A percentile compares a stretch with the other conserved stretches of the same genome.
phyloP scores from a whole-genome alignment of 2,329 filamentous ascomycete genomes.

The Cercospora sesami region DNA sequence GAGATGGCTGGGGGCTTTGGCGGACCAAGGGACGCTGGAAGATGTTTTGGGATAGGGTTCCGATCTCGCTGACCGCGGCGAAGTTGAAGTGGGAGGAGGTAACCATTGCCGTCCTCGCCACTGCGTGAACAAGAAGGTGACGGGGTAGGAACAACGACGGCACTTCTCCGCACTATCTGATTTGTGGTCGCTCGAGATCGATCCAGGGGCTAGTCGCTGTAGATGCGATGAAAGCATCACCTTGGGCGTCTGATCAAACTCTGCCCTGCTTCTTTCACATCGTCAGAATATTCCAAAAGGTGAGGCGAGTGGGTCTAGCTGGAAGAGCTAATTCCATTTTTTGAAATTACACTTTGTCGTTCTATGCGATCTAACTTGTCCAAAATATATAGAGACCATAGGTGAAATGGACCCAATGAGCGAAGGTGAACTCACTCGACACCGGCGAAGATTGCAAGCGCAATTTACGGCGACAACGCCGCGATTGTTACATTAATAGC shows the following conservation, averaged over 20 bases:
- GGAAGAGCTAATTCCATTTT: neutral
- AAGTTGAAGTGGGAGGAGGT: neutral
- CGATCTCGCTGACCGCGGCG: neutral
- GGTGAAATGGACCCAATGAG: neutral
- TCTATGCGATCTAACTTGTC: neutral
- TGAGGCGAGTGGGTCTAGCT: neutral
- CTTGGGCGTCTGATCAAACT: neutral
- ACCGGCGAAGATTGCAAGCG: neutral
- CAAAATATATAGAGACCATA: neutral
- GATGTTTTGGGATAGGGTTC: conserved; percentile 26
- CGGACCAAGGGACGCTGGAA: conserved; percentile 62
- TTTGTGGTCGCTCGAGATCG: neutral
- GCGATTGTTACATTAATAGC: neutral
- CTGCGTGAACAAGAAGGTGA: neutral
- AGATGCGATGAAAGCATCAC: neutral
- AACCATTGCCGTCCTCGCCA: neutral
- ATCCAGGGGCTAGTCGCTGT: neutral
- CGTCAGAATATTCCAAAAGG: neutral
- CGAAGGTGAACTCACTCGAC: neutral
- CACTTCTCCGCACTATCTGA: neutral
- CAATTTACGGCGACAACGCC: neutral
- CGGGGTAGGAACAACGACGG: neutral
- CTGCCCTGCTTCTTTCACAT: neutral
- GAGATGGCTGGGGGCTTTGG: conserved; percentile 67
- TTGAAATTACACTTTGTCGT: neutral